Evolutionary conservation across 345 rosid genomes (phyloP).

Genomic region (Eucalyptus camaldulensis): DNA sequence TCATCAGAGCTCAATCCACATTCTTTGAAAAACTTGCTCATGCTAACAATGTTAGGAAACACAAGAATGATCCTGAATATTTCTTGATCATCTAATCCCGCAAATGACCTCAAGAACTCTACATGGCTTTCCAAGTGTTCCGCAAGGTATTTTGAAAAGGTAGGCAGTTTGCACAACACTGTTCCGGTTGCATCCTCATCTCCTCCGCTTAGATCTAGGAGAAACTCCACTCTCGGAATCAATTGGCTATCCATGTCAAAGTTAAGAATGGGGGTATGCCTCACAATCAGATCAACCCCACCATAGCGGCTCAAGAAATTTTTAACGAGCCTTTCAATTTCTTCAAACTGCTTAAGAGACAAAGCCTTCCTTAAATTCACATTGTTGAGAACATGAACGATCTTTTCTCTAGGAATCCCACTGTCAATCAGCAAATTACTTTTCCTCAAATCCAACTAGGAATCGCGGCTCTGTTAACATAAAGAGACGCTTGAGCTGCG

Average conservation of each 20-base stretch:
- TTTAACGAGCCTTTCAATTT: conserved; percentile 34
- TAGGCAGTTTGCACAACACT: conserved; percentile 49
- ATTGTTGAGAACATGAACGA: conserved; percentile 50
- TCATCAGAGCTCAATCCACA: conserved; percentile 48
- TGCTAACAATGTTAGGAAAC: conserved; percentile 52
- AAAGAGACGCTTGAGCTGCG: conserved; percentile 30
- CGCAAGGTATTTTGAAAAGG: conserved; percentile 37
- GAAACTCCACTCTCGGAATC: conserved; percentile 45
- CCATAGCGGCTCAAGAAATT: conserved; percentile 44
- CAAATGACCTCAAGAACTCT: conserved; percentile 48
- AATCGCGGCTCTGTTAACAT: conserved; percentile 29
- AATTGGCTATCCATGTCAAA: conserved; percentile 48
- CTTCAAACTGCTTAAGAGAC: conserved; percentile 42
- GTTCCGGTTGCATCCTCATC: conserved; percentile 44
- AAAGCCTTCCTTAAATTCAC: conserved; percentile 39
- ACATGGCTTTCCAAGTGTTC: conserved; percentile 45
- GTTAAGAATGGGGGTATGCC: conserved; percentile 46
- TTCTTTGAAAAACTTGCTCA: conserved; percentile 62
- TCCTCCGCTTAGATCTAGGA: conserved; percentile 49
- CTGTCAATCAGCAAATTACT: conserved; percentile 24
- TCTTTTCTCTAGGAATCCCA: conserved; percentile 28
- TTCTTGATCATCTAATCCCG: conserved; percentile 43
- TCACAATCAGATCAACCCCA: conserved; percentile 36
- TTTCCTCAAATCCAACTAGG: conserved; percentile 22
- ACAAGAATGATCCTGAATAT: conserved; percentile 55